phyloP scores from a whole-genome alignment of 2,329 filamentous ascomycete genomes.

The Fusarium sp. region DNA sequence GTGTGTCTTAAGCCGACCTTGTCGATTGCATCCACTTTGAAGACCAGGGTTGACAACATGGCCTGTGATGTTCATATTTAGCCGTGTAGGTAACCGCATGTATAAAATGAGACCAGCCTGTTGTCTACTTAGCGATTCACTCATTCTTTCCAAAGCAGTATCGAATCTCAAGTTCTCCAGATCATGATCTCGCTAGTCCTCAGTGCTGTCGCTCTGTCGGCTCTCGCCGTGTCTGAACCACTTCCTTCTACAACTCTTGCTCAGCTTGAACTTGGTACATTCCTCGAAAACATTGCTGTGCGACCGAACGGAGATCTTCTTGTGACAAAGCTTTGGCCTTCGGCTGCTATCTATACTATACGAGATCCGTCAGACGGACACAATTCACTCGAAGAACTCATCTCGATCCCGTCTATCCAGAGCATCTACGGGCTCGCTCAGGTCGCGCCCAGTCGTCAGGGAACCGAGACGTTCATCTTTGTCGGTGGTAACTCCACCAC shows the following conservation, averaged over 20 bases:
- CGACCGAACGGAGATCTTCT: constrained; percentile 39
- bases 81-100: no score
- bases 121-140: not conserved
- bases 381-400: constrained; percentile 27
- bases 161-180: not conserved
- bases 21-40: no score
- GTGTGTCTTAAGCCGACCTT: no score
- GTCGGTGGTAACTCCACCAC: constrained; percentile 38
- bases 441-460: constrained; percentile 3
- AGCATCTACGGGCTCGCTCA: constrained; percentile 35
- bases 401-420: constrained; percentile 35
- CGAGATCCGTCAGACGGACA: constrained; percentile 11
- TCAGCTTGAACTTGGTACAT: constrained; percentile 15
- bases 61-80: no score
- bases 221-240: constrained; percentile 25
- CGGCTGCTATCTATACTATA: constrained; percentile 36
- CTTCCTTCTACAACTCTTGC: not conserved
- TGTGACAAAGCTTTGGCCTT: constrained; percentile 29
- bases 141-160: not conserved
- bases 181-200: constrained; percentile 24
- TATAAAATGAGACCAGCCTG: not conserved
- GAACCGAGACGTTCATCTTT: constrained; percentile 29
- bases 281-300: constrained; percentile 41
- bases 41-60: no score
- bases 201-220: constrained; percentile 5